Base-by-base conservation (phyloP, 176 grass and related monocot species). In the Triticum urartu region DNA sequence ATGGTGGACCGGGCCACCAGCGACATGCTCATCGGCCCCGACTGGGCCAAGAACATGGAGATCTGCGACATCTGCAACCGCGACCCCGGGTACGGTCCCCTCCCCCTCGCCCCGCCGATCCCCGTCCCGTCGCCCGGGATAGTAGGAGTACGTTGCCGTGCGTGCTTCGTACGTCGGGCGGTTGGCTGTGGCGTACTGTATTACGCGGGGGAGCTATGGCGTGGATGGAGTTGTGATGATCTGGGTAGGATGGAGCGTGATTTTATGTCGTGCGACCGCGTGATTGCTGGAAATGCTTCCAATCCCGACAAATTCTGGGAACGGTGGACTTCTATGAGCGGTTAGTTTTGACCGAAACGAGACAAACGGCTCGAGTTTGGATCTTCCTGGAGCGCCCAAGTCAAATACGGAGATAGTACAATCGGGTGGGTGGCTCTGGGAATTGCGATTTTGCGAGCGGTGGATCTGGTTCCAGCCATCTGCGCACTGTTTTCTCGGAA, bases 21-120 rank as follows among this genome's bases (percentile, higher is more conserved):
- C 86, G 91, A 91, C 87, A 86, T 86, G 79, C 86, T 98, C 87
- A 98, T 95, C 86, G 92, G 92, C 59, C 86, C 96, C 15, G 96
- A 98, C 92, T 95, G 93, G 96, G 92, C 96, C 6, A 94, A 94
- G 90, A 98, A 98, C 90, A 98, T 95, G 91, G 93, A 94, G 87
- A 94, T 98, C 93, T 98, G 96, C 89, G 96, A 98, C 86, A 89
- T 92, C 82, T 84, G 92, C 92, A 98, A 94, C 89, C 85, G 92
- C 72, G 96, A 98, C 88, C 93, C 94, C 66, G 92, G 92, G 94
- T 97, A 93, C 70, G 39, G 26, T 11, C 25, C 34, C 43, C 6
- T 7, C 28, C 7, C 21, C 7, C 2, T 17, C 5, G 11, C 33
- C 2, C 42, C 3, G 11, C 4, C 24, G 64, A 78, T 75, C 81